These are phyloP conservation scores for Solanum sitiens DNA, from an alignment of 257 asterid species.

Conservation along the genomic window DNA sequence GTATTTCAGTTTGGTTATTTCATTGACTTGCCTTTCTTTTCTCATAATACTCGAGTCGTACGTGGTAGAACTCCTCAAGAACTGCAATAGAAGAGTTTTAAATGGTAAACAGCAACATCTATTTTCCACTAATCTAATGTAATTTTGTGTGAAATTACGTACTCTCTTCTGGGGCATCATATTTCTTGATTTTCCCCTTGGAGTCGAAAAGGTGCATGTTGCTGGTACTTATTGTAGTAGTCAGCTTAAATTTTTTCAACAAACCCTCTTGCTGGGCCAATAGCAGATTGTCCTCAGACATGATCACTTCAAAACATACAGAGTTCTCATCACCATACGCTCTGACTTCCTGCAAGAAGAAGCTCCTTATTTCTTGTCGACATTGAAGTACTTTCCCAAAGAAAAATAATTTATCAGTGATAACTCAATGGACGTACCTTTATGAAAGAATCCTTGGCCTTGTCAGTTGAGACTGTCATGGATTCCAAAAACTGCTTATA, in stretches of 20 bases:
- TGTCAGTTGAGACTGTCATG: slow-evolving; percentile 52
- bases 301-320: slow-evolving; percentile 45
- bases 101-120: not conserved
- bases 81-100: slow-evolving; percentile 37
- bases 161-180: slow-evolving; percentile 93
- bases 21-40: slow-evolving; percentile 59
- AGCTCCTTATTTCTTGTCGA: not conserved
- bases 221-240: slow-evolving; percentile 62
- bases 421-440: slow-evolving; percentile 31
- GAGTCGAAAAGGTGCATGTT: slow-evolving; percentile 96
- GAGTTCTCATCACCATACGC: slow-evolving; percentile 61
- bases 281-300: slow-evolving; percentile 49
- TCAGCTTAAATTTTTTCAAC: slow-evolving; percentile 71
- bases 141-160: slow-evolving; percentile 14
- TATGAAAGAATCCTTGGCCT: slow-evolving; percentile 73
- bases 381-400: not conserved
- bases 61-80: slow-evolving; percentile 71
- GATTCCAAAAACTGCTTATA: slow-evolving; percentile 87
- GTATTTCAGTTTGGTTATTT: not conserved
- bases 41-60: slow-evolving; percentile 75
- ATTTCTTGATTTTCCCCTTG: slow-evolving; percentile 73
- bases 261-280: slow-evolving; percentile 65
- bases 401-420: not conserved
- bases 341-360: slow-evolving; percentile 39
- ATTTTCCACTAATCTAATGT: not conserved